Base-by-base conservation (phyloP, 2,329 filamentous ascomycete genomes). In the Lecanicillium sp. region DNA sequence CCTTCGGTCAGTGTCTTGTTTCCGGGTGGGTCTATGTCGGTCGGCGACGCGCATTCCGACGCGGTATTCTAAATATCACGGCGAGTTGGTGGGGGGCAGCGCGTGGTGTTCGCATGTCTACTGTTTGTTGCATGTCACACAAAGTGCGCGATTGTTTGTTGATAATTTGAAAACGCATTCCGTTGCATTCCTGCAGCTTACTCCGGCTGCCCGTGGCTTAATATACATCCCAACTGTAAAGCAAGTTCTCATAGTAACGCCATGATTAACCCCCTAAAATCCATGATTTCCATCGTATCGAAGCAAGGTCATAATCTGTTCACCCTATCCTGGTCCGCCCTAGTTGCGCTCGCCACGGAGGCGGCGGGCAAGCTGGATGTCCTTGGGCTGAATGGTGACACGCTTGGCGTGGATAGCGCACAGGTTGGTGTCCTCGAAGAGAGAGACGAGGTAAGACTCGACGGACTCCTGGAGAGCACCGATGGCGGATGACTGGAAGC, bases 401-500 rank as follows among this genome's bases (percentile, higher is more conserved):
- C 93, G 90, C 84, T 97, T 97, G 53, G 91, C 93, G 69, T 97
- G 91, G 59, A 97, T 90, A 54, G 91, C 93, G 71, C 91, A 96
- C 35, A 97, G 78, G 71, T 97, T 96, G 29, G 66, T 66, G 44
- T 68, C 65, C 51, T 97, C 90, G 63, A 97, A 97, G 57, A 97
- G 85, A 37, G 90, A 95, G 72, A 97, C 90, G 63, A 98, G 86
- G 76, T 96, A 97, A 2, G 93, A 95, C 79, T 98, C 93, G 58
- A 95, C 90, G 48, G 93, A 95, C 79, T 98, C 93, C 77, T 98
- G 91, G 33, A 98, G 84, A 57, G 93, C 93, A 65, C 89, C 87
- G 67, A 98, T 96, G 69, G 93, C 93, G 39, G 91, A 95, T 20
- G 89, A 95, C 79, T 98, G 93, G 88, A 96, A 98, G 67, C 90